Base-by-base conservation (phyloP, 805 yeast genomes). In the Kluyveromyces lactis region DNA sequence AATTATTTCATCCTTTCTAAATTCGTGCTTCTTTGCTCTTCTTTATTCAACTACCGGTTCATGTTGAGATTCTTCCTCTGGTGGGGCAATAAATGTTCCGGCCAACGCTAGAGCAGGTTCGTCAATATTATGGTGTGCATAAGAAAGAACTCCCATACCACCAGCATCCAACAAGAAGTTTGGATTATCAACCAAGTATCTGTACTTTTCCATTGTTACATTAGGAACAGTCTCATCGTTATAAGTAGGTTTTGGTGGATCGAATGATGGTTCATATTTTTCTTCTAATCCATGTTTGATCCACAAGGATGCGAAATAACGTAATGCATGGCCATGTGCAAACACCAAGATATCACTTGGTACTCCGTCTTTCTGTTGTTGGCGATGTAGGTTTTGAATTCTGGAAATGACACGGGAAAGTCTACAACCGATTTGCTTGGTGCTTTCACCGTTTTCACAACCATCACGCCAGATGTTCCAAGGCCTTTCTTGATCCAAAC, bases 391-490 rank as follows among this genome's bases (percentile, higher is more conserved):
- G 36, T 62, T 65, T 45, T 76, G 77, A 48, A 90, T 76, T 46
- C 77, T 72, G 1, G 62, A 68, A 52, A 90, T 85, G 35, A 81
- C 72, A 27, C 73, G 58, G 50, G 90, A 95, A 33, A 90, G 64
- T 55, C 97, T 72, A 29, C 66, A 66, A 2, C 81, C 78, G 31
- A 90, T 83, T 38, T 86, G 71, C 26, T 64, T 60, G 26, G 81
- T 69, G 32, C 67, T 61, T 60, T 90, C 97, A 44, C 97, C 97
- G 47, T 78, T 79, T 56, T 86, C 95, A 62, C 97, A 90, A 3
- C 97, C 97, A 52, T 86, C 87, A 44, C 77, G 63, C 94, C 96
- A 89, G 56, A 90, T 87, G 40, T 71, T 66, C 96, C 96, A 87
- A 4, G 67, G 66, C 26, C 48, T 52, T 30, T 67, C 71, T 24